Evolutionary conservation across 2,329 filamentous ascomycete species (phyloP).

Genomic region (Exophiala viscosa): DNA sequence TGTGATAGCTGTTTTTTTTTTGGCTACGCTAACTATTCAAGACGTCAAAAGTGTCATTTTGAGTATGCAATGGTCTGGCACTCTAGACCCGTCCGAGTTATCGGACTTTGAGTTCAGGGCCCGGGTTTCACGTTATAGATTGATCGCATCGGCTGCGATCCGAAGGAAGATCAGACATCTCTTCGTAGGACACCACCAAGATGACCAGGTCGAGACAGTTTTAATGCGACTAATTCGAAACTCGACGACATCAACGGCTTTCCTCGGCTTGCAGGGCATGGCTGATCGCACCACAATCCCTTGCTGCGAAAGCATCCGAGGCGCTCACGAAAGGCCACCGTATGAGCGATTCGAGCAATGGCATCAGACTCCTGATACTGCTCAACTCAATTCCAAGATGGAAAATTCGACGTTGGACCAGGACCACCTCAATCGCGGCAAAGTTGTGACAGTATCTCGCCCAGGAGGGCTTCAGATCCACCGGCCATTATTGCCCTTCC

Average conservation of each 20-base stretch:
- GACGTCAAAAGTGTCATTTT: slow-evolving; percentile 32
- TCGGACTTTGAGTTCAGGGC: slow-evolving; percentile 74
- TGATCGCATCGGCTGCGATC: slow-evolving; percentile 61
- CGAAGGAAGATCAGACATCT: slow-evolving; percentile 54
- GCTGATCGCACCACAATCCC: slow-evolving; percentile 12
- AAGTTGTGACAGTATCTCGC: slow-evolving; percentile 44
- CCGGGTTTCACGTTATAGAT: slow-evolving; percentile 68
- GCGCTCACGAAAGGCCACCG: slow-evolving; percentile 8
- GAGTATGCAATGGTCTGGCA: slow-evolving; percentile 53
- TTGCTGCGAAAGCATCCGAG: slow-evolving; percentile 23
- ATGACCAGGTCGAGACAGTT: slow-evolving; percentile 89
- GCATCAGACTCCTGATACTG: not conserved
- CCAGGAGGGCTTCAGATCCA: slow-evolving; percentile 62
- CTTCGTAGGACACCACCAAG: slow-evolving; percentile 79
- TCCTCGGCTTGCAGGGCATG: slow-evolving; percentile 25
- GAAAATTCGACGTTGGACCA: not conserved
- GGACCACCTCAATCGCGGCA: slow-evolving; percentile 33
- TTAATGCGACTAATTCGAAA: slow-evolving; percentile 64
- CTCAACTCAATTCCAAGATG: slow-evolving; percentile 6
- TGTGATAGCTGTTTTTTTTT: not conserved
- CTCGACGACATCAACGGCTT: slow-evolving; percentile 1
- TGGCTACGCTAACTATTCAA: slow-evolving; percentile 31
- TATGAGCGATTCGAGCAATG: slow-evolving; percentile 11
- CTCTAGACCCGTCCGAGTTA: slow-evolving; percentile 40
- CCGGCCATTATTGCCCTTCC: slow-evolving; percentile 66